A percentile compares a stretch with the other conserved stretches of the same genome.
Evolutionary conservation across 1,284 basidiomycete species (phyloP).

Genomic region (Fistulinella cinereoalba): DNA sequence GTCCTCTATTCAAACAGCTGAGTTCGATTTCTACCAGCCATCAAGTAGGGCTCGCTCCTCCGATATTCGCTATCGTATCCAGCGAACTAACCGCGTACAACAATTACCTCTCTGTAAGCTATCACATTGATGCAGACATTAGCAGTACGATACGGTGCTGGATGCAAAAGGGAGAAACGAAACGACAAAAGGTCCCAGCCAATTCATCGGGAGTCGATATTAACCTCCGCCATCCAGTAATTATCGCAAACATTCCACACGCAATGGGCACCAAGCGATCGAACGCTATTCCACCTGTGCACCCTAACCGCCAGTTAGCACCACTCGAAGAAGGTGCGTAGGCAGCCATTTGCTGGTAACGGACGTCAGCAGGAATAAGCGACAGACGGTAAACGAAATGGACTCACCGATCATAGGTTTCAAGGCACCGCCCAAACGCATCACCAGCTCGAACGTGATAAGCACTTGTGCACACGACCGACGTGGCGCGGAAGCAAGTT

Average conservation of each 20-base stretch:
- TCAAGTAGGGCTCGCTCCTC: too few species aligned
- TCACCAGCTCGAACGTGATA: constrained; percentile 39
- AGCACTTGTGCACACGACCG: constrained; percentile 23
- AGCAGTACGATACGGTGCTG: constrained; percentile 8
- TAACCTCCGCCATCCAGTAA: constrained; percentile 46
- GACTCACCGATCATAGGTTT: constrained; percentile 36
- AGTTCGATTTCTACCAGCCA: too few species aligned
- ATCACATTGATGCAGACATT: too few species aligned
- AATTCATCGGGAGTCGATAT: constrained; percentile 31
- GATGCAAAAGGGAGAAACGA: not conserved
- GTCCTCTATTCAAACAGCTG: too few species aligned
- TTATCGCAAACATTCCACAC: constrained; percentile 41
- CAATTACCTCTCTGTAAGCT: too few species aligned
- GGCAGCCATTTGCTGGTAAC: constrained; percentile 20
- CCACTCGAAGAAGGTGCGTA: constrained; percentile 12
- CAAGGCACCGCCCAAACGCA: constrained; percentile 34
- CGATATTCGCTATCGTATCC: too few species aligned
- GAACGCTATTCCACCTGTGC: constrained; percentile 32
- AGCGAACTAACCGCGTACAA: too few species aligned
- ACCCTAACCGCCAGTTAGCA: constrained; percentile 32
- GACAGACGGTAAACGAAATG: too few species aligned
- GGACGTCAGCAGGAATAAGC: too few species aligned
- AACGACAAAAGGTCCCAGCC: not conserved
- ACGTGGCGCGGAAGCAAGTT: too few species aligned
- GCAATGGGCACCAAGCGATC: constrained; percentile 41